Evolutionary conservation across 176 grass and related monocot genomes (phyloP), one percentile per base, ranked within the genome.

Genomic region (Alopecurus myosuroides): DNA sequence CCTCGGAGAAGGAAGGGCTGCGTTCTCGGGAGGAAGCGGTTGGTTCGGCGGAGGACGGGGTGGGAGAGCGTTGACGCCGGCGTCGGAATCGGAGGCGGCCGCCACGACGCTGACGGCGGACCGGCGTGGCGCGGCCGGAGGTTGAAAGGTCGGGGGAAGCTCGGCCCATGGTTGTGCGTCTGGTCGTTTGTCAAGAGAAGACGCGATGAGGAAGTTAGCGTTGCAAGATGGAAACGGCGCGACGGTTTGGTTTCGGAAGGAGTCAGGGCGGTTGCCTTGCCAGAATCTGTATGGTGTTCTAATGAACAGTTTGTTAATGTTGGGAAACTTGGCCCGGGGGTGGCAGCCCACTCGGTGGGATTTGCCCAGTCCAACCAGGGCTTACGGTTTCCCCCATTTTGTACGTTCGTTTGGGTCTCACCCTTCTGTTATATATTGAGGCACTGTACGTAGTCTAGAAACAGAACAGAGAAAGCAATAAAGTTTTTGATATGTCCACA

Each of bases 111-210:
- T 29, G 33, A 50, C 89, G 62, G 22, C 66, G 88, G 12, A 1
- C 22, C 8, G 73, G 84, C 20, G 52, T 58, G 3, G 50, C 55
- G 17, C 42, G 56, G 74, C 66, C 46, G 55, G 88, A 79, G 19
- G n/a, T 12, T 8, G 88, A 84, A 45, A 19, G 11, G 13, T 83
- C 56, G 8, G 74, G 62, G 67, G 84, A 57, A 1, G 80, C 75
- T 12, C 69, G 85, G 68, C 69, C 89, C 89, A 84, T 91, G 74
- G 48, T 9, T 26, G 62, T 22, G 13, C 26, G 11, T 11, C 18
- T 23, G 35, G 26, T 45, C 6, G 48, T 30, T 56, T 8, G 52
- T 37, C 25, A 18, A 71, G n/a, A 19, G 23, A 44, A 44, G 18
- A 58, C 11, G 20, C 3, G 46, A 49, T 1, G 14, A 22, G 65